Percentiles rank a stretch among this genome's conserved stretches.
These are phyloP conservation scores for Thermothelomyces thermophilus DNA, from an alignment of 2,329 filamentous ascomycete genomes.

Conservation along the genomic window DNA sequence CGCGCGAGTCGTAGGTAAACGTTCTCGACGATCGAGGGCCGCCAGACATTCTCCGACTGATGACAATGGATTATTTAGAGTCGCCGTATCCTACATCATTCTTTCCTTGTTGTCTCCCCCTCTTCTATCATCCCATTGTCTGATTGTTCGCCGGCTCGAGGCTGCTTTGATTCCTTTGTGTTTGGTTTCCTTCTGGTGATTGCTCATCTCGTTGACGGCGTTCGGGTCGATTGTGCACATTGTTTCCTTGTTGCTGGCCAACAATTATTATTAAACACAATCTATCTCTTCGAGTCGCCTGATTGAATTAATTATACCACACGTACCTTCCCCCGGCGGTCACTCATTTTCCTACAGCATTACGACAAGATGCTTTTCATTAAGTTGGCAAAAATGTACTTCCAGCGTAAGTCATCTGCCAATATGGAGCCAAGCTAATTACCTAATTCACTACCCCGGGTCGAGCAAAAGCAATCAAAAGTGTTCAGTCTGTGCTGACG, in stretches of 20 bases:
- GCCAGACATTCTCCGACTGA: too few relatives aligned
- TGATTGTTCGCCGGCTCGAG: not conserved
- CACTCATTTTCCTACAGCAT: too few relatives aligned
- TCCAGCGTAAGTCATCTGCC: conserved; percentile 12
- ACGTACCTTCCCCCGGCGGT: too few relatives aligned
- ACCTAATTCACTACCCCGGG: too few relatives aligned
- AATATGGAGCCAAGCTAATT: too few relatives aligned
- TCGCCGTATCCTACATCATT: not conserved
- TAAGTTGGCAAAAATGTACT: conserved; percentile 14
- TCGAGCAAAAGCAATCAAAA: too few relatives aligned
- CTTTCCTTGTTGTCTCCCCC: too few relatives aligned
- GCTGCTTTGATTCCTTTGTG: conserved; percentile 2
- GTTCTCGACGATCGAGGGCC: not conserved
- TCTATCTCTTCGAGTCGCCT: too few relatives aligned
- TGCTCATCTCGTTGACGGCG: conserved; percentile 1
- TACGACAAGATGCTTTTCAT: conserved; percentile 16
- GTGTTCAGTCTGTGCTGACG: too few relatives aligned
- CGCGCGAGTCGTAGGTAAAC: not conserved
- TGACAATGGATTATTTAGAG: too few relatives aligned
- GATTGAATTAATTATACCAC: not conserved
- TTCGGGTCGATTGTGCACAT: conserved; percentile 7
- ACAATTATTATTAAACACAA: conserved; percentile 8
- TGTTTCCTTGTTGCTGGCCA: conserved; percentile 17
- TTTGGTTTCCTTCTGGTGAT: not conserved
- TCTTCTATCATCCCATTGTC: not conserved